phyloP scores from a whole-genome alignment of 306 rosid genomes.

The Rubus idaeus region DNA sequence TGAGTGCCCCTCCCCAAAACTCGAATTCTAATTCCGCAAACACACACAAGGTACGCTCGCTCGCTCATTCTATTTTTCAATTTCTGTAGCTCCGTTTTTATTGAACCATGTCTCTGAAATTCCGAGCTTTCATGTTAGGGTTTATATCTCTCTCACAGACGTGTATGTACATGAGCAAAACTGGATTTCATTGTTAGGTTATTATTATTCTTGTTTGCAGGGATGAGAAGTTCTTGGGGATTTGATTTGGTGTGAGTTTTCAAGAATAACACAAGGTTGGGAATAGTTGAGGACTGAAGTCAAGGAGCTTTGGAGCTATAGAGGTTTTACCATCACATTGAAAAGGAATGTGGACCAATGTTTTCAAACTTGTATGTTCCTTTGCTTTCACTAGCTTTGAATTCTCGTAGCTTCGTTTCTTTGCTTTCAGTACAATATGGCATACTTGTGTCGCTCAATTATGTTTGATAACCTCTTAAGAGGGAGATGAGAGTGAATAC shows the following conservation, averaged over 20 bases:
- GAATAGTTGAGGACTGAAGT: neutral
- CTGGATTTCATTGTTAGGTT: neutral
- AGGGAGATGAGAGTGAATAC: neutral
- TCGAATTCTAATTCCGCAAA: neutral
- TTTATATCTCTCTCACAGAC: neutral
- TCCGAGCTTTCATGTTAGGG: neutral
- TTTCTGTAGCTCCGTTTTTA: too few species aligned
- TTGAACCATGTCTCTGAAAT: too few species aligned
- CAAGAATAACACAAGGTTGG: conserved; percentile 9
- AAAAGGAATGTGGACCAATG: conserved; percentile 56
- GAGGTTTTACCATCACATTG: conserved; percentile 7
- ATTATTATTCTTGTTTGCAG: conserved; percentile 12
- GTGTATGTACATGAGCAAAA: neutral
- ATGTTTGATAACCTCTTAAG: neutral
- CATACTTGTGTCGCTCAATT: neutral
- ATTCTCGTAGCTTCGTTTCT: neutral
- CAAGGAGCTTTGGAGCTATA: neutral
- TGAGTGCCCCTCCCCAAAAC: neutral
- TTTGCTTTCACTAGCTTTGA: neutral
- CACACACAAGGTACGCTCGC: too few species aligned
- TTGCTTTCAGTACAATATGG: neutral
- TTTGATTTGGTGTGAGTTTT: neutral
- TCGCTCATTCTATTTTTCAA: too few species aligned
- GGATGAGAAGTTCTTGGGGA: conserved; percentile 5
- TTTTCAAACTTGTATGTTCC: conserved; percentile 49